Base-by-base conservation (phyloP, 2,329 filamentous ascomycete genomes). In the Penicillium sp. region DNA sequence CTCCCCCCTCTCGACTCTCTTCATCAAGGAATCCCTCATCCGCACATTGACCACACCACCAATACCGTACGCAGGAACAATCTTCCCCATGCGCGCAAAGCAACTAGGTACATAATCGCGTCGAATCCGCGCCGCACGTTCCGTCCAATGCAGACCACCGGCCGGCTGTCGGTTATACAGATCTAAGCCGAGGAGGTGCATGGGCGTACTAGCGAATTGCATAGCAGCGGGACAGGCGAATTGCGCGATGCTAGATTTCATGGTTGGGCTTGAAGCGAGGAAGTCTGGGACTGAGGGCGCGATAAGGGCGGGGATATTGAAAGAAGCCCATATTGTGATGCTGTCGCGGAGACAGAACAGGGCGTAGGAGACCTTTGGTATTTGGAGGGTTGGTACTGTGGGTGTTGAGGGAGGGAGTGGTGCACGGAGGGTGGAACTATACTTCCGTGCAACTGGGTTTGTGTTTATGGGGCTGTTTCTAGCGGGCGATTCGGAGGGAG, bases 251-350 rank as follows among this genome's bases (percentile, higher is more conserved):
- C 85, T 76, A 33, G 86, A 73, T 60, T 83, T 82, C 55, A 81
- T 79, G 3, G 67, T 65, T 2, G 74, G 49, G 71, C 76, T 74
- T 13, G 72, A 63, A 6, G 75, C 75, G 60, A 88, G 69, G 29
- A 80, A 78, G 19, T 81, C 75, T 15, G 82, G 84, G 21, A 96
- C 77, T 6, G 78, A 75, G 0, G 91, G 91, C 0, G 90, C 90
- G 10, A 97, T 80, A 2, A 94, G 70, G 0, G 90, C 84, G 0
- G 93, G 93, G 2, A 96, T 78, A 71, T 97, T 97, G 82, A 97
- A 97, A 13, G 86, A 90, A 5, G 91, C 91, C 73, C 95, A 96
- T 67, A 96, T 92, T 50, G 92, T 96, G 60, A 96, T 78, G 75
- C 88, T 91, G 77, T 97, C 92, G 66, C 92, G 86, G 54, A 88